Conservation (phyloP, 2,329 filamentous ascomycete species). For the Botrytis galanthina region DNA sequence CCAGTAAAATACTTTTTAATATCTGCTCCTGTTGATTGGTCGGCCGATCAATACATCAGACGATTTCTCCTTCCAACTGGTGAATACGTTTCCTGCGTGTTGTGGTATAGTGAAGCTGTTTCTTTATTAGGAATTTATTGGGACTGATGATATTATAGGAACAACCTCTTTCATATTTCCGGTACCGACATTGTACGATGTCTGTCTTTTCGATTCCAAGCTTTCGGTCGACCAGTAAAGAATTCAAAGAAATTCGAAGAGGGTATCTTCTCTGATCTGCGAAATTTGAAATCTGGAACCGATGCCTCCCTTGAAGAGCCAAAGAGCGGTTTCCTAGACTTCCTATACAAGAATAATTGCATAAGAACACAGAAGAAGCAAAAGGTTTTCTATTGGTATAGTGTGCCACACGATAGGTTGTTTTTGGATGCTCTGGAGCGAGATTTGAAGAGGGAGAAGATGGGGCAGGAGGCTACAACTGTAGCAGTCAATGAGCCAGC, state of each 20-base stretch:
- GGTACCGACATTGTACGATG: conserved; percentile 98
- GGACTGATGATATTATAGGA: conserved; percentile 54
- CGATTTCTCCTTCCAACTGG: conserved; percentile 93
- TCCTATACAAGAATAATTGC: conserved; percentile 99
- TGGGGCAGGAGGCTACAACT: conserved; percentile 96
- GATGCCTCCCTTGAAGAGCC: conserved; percentile 98
- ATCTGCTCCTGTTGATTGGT: conserved; percentile 97
- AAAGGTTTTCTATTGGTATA: conserved; percentile 99
- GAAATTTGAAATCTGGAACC: conserved; percentile 96
- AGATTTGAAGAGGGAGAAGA: conserved; percentile 98
- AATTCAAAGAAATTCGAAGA: conserved; percentile 99
- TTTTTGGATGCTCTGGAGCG: conserved; percentile 97
- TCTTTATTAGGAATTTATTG: conserved; percentile 10
- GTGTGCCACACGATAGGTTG: conserved; percentile 93
- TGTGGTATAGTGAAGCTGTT: conserved; percentile 61
- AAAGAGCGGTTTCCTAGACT: conserved; percentile 97
- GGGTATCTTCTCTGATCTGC: conserved; percentile 97
- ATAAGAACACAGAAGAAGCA: conserved; percentile 99
- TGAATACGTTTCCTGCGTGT: conserved; percentile 97
- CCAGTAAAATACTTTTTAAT: conserved; percentile 99
- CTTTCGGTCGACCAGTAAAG: conserved; percentile 96
- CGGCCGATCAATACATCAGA: conserved; percentile 92
- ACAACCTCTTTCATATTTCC: conserved; percentile 98
- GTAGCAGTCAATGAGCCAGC: conserved; percentile 96
- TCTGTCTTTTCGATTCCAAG: conserved; percentile 96